Conservation (phyloP, 169 alveolate species). For the Eimeria sp. region DNA sequence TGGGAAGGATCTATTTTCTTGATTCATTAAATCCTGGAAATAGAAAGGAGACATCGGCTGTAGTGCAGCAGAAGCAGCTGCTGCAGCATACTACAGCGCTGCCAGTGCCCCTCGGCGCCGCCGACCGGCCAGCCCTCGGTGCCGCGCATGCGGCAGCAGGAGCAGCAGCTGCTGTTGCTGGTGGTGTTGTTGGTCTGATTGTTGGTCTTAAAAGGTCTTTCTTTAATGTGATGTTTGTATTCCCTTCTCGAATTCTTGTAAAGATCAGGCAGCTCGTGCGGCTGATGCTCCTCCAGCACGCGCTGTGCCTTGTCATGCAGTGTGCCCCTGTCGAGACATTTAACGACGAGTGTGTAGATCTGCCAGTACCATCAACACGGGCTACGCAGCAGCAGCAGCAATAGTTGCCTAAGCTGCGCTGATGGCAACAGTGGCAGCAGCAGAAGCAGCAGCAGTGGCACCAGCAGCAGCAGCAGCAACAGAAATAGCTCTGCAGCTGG, state of each 20-base stretch:
- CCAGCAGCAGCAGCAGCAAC: background rate
- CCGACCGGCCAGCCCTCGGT: constrained; percentile 50
- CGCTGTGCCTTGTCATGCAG: constrained; percentile 8
- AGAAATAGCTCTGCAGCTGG: background rate
- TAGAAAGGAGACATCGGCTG: background rate
- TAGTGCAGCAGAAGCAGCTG: background rate
- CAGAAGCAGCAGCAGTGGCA: background rate
- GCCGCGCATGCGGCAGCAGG: constrained; percentile 20
- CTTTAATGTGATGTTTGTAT: background rate
- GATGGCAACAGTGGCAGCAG: background rate
- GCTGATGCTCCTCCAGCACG: background rate
- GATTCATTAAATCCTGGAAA: background rate
- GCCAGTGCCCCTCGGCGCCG: constrained; percentile 15
- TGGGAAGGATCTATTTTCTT: background rate
- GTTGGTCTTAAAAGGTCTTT: background rate
- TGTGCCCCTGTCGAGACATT: background rate
- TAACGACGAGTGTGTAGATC: background rate
- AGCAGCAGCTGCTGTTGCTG: background rate
- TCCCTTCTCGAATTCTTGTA: background rate
- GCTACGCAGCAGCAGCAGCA: background rate
- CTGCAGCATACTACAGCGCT: background rate
- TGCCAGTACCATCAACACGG: background rate
- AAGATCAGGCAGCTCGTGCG: background rate
- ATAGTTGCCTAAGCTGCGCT: background rate
- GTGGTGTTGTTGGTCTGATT: background rate